These are phyloP conservation scores for Aeminium ludgeri DNA, from an alignment of 495 filamentous ascomycete genomes.

Conservation along the genomic window DNA sequence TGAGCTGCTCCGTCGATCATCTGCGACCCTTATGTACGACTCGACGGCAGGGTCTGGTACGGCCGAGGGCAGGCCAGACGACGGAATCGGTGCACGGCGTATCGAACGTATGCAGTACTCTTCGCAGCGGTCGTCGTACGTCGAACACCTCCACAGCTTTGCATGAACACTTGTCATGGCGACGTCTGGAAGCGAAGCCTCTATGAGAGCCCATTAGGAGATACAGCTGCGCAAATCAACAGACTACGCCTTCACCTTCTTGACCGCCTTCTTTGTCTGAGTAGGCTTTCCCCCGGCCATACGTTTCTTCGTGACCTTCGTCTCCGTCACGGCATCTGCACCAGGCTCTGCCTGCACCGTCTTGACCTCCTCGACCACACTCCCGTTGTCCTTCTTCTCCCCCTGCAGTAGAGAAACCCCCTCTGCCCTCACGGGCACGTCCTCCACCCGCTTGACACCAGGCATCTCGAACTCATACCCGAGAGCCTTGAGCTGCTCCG, in stretches of 20 bases:
- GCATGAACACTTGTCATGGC: too few species aligned
- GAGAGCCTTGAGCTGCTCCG: constrained; percentile 56
- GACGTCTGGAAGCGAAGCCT: too few species aligned
- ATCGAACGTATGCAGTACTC: too few species aligned
- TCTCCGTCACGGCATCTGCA: neutral
- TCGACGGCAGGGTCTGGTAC: too few species aligned
- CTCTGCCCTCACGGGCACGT: constrained; percentile 27
- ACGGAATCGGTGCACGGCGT: too few species aligned
- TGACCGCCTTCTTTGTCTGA: constrained; percentile 11
- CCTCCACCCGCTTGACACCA: constrained; percentile 48
- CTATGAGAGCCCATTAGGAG: too few species aligned
- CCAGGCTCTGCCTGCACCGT: constrained; percentile 3
- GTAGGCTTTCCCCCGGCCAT: constrained; percentile 13
- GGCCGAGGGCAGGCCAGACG: too few species aligned
- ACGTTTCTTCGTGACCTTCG: constrained; percentile 20
- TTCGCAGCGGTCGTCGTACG: too few species aligned
- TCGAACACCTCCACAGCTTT: too few species aligned
- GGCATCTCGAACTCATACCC: constrained; percentile 76
- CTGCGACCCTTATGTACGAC: too few species aligned
- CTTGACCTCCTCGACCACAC: constrained; percentile 1
- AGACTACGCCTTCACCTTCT: constrained; percentile 14
- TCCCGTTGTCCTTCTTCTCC: constrained; percentile 1
- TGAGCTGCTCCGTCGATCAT: too few species aligned
- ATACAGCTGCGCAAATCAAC: too few species aligned
- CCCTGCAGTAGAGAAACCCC: constrained; percentile 17